Conservation (phyloP, 345 rosid genomes). For the Acer negundo region DNA sequence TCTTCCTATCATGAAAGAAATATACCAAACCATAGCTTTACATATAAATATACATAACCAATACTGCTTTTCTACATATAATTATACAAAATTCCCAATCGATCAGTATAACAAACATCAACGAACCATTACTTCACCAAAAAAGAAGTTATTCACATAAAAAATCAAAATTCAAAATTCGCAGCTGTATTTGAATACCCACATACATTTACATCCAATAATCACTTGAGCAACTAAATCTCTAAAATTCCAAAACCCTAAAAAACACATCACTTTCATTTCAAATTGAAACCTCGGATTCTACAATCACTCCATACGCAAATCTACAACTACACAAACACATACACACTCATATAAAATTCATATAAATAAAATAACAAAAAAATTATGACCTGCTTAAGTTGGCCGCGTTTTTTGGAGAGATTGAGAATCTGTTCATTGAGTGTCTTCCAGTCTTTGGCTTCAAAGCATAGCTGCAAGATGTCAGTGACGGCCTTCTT, state of each 20-base stretch:
- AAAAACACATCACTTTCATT: neutral
- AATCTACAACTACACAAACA: neutral
- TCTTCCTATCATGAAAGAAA: neutral
- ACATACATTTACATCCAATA: neutral
- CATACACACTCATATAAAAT: neutral
- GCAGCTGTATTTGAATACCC: neutral
- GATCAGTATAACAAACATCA: neutral
- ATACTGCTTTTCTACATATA: too few species aligned
- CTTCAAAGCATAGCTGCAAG: slow-evolving; percentile 81
- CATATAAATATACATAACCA: too few species aligned
- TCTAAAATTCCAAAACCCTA: neutral
- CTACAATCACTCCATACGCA: neutral
- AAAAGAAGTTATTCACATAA: too few species aligned
- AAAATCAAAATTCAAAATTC: neutral
- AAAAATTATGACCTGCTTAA: slow-evolving; percentile 63
- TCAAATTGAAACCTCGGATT: neutral
- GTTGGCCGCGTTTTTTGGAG: slow-evolving; percentile 89
- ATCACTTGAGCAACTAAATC: neutral
- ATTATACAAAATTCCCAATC: too few species aligned
- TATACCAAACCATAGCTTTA: neutral
- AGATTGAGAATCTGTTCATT: slow-evolving; percentile 73
- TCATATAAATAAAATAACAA: too few species aligned
- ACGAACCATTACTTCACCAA: neutral
- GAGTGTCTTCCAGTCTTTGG: slow-evolving; percentile 76
- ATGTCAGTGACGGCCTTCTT: slow-evolving; percentile 77